Evolutionary conservation across 495 filamentous ascomycete genomes (phyloP).

Genomic region (Neurospora sp.): DNA sequence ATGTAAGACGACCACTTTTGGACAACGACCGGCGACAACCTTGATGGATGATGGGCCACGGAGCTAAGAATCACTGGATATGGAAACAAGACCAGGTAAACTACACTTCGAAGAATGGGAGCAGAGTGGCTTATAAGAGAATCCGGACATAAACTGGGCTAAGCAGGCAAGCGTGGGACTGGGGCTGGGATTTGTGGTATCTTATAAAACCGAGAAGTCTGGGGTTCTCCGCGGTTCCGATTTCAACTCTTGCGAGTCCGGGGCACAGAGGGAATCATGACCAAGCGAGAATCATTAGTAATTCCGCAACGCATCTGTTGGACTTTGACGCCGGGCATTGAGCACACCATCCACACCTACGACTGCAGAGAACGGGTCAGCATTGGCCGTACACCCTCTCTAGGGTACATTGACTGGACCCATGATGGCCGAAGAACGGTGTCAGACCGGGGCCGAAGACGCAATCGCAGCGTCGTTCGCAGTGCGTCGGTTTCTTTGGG

Average conservation of each 20-base stretch:
- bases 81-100: not conserved
- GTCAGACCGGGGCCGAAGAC: constrained; percentile 9
- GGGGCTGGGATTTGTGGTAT: not conserved
- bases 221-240: not conserved
- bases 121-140: not conserved
- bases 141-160: not conserved
- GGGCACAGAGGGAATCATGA: not conserved
- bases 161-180: not conserved
- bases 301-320: constrained; percentile 3
- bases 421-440: not conserved
- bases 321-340: not conserved
- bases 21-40: not conserved
- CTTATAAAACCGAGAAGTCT: not conserved
- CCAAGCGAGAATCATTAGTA: constrained; percentile 13
- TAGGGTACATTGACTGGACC: not conserved
- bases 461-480: constrained; percentile 7
- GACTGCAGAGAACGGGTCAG: not conserved
- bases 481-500: constrained; percentile 4
- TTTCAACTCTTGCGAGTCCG: not conserved
- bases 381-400: not conserved
- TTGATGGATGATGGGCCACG: not conserved
- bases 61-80: not conserved
- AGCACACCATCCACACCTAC: not conserved
- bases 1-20: not conserved
- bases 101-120: not conserved